Evolutionary conservation across 257 asterid species (phyloP).

Genomic region (Petunia secreta): DNA sequence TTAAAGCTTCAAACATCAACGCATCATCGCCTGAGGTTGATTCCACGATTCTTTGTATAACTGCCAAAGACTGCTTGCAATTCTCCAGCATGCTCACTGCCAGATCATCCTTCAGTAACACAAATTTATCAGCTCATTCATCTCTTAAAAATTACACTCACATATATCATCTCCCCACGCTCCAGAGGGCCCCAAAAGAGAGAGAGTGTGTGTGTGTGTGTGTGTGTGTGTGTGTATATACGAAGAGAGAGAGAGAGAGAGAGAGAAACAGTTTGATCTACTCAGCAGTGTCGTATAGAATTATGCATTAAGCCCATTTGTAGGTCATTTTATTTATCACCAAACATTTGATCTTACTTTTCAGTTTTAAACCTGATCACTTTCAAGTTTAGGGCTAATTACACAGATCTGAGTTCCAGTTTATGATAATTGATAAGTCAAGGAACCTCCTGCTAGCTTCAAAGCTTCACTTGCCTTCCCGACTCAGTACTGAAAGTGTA

Average conservation of each 20-base stretch:
- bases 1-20: constrained; percentile 82
- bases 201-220: not conserved
- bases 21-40: constrained; percentile 78
- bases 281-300: not conserved
- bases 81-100: constrained; percentile 68
- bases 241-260: not conserved
- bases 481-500: not conserved
- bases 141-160: not conserved
- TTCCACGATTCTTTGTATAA: constrained; percentile 71
- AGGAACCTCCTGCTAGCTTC: constrained; percentile 17
- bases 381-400: not conserved
- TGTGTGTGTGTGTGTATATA: too few relatives aligned
- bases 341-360: not conserved
- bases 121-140: constrained; percentile 22
- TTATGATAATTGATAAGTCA: not conserved
- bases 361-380: not conserved
- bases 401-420: not conserved
- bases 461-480: not conserved
- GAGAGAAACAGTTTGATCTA: not conserved
- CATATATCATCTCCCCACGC: not conserved
- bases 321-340: not conserved
- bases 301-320: not conserved
- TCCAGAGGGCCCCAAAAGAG: not conserved
- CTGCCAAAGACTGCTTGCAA: constrained; percentile 74
- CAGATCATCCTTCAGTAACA: constrained; percentile 68